phyloP scores from a whole-genome alignment of 805 yeast genomes.

The Wickerhamomyces sydowiorum region DNA sequence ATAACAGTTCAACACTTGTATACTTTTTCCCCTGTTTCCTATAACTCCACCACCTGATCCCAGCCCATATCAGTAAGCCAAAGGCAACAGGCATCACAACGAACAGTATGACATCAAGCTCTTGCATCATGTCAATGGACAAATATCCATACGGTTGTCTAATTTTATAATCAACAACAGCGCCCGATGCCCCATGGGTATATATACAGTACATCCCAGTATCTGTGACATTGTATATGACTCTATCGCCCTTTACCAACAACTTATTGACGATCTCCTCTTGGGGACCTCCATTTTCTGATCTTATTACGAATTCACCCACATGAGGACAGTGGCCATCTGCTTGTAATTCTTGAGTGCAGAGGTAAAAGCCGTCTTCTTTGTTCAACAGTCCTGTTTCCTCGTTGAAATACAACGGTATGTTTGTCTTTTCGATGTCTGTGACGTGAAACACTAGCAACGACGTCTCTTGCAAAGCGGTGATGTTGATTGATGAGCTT shows the following conservation, averaged over 20 bases:
- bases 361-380: neutral
- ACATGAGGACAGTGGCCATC: neutral
- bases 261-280: neutral
- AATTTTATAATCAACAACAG: neutral
- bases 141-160: neutral
- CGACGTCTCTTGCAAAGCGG: neutral
- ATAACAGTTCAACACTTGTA: neutral
- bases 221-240: neutral
- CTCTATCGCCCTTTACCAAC: neutral
- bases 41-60: neutral
- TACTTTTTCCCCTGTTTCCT: neutral
- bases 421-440: neutral
- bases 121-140: neutral
- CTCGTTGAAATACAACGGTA: neutral
- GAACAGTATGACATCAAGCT: neutral
- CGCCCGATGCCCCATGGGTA: neutral
- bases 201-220: neutral
- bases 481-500: neutral
- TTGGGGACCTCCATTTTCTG: neutral
- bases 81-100: neutral
- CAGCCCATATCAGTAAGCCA: neutral
- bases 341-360: neutral
- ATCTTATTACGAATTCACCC: neutral
- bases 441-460: neutral
- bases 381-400: neutral